Percentiles rank a stretch among this genome's conserved stretches.
Evolutionary conservation across 2,329 filamentous ascomycete genomes (phyloP).

Genomic region (Fonsecaea erecta): DNA sequence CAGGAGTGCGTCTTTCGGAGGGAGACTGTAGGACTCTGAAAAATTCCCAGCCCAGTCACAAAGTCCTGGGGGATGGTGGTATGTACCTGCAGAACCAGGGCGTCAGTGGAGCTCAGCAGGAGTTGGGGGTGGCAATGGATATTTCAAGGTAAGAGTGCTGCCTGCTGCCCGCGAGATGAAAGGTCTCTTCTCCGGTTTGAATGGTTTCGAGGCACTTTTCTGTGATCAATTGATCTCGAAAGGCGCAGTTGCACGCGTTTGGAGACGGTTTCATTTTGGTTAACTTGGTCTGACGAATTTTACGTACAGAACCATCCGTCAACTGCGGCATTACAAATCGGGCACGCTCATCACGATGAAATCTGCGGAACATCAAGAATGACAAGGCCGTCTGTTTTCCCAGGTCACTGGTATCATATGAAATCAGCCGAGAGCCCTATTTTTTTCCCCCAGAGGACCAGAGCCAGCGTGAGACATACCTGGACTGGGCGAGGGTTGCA

Average conservation of each 20-base stretch:
- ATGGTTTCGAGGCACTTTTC: background rate
- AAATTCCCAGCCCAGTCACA: background rate
- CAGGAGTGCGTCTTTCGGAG: background rate
- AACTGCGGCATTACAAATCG: background rate
- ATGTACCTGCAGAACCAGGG: background rate
- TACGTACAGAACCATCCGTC: constrained; percentile 23
- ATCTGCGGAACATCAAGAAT: background rate
- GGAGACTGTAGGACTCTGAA: background rate
- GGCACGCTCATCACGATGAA: background rate
- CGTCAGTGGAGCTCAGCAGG: background rate
- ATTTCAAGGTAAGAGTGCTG: constrained; percentile 3
- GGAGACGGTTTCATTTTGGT: constrained; percentile 1
- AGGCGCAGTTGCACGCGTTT: constrained; percentile 16
- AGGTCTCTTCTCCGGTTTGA: background rate
- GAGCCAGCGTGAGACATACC: background rate
- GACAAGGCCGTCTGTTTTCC: background rate
- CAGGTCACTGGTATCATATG: background rate
- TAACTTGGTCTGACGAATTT: constrained; percentile 17
- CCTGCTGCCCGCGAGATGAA: background rate
- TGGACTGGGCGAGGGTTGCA: background rate
- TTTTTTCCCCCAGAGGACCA: background rate
- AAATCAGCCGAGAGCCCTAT: background rate
- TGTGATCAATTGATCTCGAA: background rate
- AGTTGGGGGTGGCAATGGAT: background rate
- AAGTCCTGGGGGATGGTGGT: background rate